These are phyloP conservation scores for Angomonas deanei DNA, from an alignment of 208 protist species.

Conservation along the genomic window DNA sequence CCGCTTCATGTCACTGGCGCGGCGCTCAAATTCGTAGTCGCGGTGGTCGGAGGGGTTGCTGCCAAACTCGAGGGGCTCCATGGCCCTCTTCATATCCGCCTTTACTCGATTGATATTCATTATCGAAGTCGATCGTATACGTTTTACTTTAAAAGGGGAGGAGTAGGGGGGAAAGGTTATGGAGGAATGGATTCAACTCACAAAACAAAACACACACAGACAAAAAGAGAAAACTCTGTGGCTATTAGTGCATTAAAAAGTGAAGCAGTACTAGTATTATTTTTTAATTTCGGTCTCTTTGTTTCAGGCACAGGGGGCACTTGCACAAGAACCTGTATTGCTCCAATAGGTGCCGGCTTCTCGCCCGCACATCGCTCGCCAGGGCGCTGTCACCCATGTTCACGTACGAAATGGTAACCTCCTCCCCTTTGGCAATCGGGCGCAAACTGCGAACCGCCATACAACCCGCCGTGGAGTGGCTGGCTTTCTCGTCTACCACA, in stretches of 20 bases:
- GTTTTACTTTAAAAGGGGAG: neutral
- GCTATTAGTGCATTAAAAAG: too few relatives aligned
- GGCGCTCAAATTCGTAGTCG: conserved; percentile 55
- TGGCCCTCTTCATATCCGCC: conserved; percentile 15
- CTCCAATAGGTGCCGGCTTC: conserved; percentile 46
- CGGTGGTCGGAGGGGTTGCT: conserved; percentile 25
- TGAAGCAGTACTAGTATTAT: too few relatives aligned
- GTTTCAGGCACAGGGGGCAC: conserved; percentile 34
- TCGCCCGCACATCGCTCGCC: conserved; percentile 24
- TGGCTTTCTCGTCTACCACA: neutral
- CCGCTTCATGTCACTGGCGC: conserved; percentile 30
- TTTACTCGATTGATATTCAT: neutral
- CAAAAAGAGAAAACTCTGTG: conserved; percentile 7
- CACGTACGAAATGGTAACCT: conserved; percentile 83
- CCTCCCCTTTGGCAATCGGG: conserved; percentile 3
- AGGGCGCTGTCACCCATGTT: conserved; percentile 33
- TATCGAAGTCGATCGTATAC: neutral
- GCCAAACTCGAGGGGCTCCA: conserved; percentile 1
- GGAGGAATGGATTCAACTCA: neutral
- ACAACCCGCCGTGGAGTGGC: neutral
- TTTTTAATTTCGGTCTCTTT: conserved; percentile 17
- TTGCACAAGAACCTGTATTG: conserved; percentile 71
- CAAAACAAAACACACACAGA: neutral
- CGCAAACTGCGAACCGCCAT: neutral
- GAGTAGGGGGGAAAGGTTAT: conserved; percentile 4